Evolutionary conservation across 2,329 filamentous ascomycete genomes (phyloP), one percentile per base, ranked within the genome.

Genomic region (Phaeophleospora eucalypticola): DNA sequence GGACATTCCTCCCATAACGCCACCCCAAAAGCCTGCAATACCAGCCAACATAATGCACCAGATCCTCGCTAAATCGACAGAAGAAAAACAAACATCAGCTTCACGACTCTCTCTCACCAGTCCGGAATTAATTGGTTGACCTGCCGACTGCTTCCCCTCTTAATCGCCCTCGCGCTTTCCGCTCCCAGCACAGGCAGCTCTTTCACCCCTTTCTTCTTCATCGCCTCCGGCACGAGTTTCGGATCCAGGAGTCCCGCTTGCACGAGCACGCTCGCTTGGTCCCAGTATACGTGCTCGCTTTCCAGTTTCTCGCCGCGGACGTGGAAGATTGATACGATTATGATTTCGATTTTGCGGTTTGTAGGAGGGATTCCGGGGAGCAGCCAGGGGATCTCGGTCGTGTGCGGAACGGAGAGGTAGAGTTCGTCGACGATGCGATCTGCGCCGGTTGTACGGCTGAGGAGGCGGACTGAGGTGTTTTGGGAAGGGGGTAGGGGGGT

Each of bases 371-470:
- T 70, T 1, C 74, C 77, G 0, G 80, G 80, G 1, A 83, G 67
- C 50, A 83, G 75, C 80, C 80, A 83, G 1, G 74, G 72, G 39
- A 83, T 71, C 29, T 73, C 68, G 21, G 72, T 68, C 0, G 76
- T 77, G 56, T 83, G 80, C 45, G 74, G 75, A 59, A 82, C 81
- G 0, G 73, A 70, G 4, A 80, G 60, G 53, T 76, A 73, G 15
- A 83, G 66, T 57, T 83, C 80, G 55, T 83, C 80, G 9, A 82
- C 80, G n/a, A 83, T 68, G 19, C 77, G 73, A 54, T 82, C 78
- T 0, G 70, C 68, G 15, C 79, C 80, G 2, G 78, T 68, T 0
- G 80, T 83, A 4, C 80, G 75, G 2, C 74, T 79, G 3, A 83
- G 62, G 2, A 83, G 70, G 9, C 73, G 74, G 48, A 80, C 70